phyloP scores from a whole-genome alignment of 2,329 filamentous ascomycete genomes.

The Emergomyces orientalis region DNA sequence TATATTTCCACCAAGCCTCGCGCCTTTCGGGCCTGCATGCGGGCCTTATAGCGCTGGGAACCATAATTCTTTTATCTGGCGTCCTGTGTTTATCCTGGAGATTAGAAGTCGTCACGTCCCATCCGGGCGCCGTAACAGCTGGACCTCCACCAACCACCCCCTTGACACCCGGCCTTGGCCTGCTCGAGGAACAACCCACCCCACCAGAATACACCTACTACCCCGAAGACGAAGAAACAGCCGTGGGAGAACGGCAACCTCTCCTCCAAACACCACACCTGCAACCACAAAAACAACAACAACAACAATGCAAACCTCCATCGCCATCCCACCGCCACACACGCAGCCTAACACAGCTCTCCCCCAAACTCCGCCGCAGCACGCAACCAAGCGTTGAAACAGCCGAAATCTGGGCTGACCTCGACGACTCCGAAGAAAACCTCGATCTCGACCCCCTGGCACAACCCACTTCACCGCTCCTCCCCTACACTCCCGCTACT shows the following conservation, averaged over 20 bases:
- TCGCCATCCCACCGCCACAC: conserved; percentile 25
- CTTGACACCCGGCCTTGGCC: conserved; percentile 71
- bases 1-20: conserved; percentile 88
- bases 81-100: conserved; percentile 92
- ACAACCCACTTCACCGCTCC: conserved; percentile 5
- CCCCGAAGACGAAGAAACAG: conserved; percentile 33
- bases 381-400: conserved; percentile 53
- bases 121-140: conserved; percentile 25
- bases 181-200: conserved; percentile 51
- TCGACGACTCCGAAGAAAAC: conserved; percentile 59
- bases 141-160: conserved; percentile 58
- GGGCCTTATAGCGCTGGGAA: conserved; percentile 66
- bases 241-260: conserved; percentile 32
- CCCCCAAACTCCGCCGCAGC: conserved; percentile 35
- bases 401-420: conserved; percentile 77
- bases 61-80: conserved; percentile 71
- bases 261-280: conserved; percentile 25
- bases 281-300: conserved; percentile 12
- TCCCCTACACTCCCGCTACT: neutral
- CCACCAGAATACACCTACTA: conserved; percentile 19
- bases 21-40: conserved; percentile 67
- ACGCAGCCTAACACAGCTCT: conserved; percentile 26
- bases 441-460: conserved; percentile 9
- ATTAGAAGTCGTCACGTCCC: conserved; percentile 55
- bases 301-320: conserved; percentile 13